phyloP scores from a whole-genome alignment of 2,329 filamentous ascomycete genomes.

The Exophiala phaeomuriformis region DNA sequence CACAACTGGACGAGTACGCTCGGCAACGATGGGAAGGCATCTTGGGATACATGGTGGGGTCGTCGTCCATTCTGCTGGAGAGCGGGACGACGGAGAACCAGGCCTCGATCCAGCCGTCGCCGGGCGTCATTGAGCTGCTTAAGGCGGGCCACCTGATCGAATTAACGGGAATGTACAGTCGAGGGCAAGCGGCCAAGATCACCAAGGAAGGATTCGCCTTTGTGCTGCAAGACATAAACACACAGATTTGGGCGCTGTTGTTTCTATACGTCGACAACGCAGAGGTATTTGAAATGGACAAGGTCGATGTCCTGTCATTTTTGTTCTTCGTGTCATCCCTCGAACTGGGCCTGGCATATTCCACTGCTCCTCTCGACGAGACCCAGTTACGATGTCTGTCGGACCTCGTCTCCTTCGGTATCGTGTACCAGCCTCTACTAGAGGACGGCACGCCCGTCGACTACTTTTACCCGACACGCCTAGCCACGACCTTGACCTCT shows the following conservation, averaged over 20 bases:
- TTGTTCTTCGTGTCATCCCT: constrained; percentile 91
- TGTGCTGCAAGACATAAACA: constrained; percentile 86
- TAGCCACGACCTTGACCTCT: constrained; percentile 85
- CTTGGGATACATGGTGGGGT: constrained; percentile 81
- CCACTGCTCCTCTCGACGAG: constrained; percentile 71
- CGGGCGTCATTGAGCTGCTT: constrained; percentile 76
- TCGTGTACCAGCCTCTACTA: constrained; percentile 58
- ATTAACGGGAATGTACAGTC: constrained; percentile 30
- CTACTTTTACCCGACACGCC: constrained; percentile 77
- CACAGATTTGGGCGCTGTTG: constrained; percentile 92
- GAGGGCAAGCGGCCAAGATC: constrained; percentile 57
- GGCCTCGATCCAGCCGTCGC: constrained; percentile 47
- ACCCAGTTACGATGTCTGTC: constrained; percentile 84
- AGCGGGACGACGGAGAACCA: constrained; percentile 3
- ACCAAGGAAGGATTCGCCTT: constrained; percentile 93
- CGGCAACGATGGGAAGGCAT: constrained; percentile 92
- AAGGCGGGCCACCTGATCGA: constrained; percentile 75
- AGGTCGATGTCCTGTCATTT: constrained; percentile 90
- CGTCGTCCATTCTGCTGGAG: constrained; percentile 19
- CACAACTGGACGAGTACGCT: constrained; percentile 77
- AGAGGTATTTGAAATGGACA: constrained; percentile 67
- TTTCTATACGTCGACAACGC: constrained; percentile 88
- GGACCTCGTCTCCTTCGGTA: constrained; percentile 82
- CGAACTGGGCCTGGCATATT: constrained; percentile 85
- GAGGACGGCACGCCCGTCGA: constrained; percentile 34